These are phyloP conservation scores for Cardamine chenopodiifolia DNA, from an alignment of 345 rosid species.

Conservation along the genomic window DNA sequence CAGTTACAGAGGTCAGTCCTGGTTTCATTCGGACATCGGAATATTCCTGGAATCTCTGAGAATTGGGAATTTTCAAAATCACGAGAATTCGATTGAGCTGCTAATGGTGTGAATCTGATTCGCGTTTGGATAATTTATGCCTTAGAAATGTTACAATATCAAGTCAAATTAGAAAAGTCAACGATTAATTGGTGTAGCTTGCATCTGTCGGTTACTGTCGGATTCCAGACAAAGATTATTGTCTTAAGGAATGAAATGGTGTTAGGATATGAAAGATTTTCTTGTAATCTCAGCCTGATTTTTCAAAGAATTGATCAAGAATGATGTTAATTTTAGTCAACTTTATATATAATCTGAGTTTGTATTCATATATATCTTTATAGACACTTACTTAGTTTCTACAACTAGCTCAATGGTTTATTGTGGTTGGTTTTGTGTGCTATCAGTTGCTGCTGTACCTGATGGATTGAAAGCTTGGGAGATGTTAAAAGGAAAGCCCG, in stretches of 20 bases:
- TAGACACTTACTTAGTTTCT: not conserved
- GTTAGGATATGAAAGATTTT: not conserved
- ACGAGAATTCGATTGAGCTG: conserved; percentile 17
- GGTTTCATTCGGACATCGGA: conserved; percentile 1
- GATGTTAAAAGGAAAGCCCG: conserved; percentile 66
- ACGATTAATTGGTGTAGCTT: not conserved
- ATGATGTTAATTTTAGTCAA: not conserved
- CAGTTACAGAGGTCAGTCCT: conserved; percentile 70
- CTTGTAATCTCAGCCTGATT: not conserved
- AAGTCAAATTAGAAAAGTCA: conserved; percentile 23
- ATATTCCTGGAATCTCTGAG: conserved; percentile 14
- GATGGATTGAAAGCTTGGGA: conserved; percentile 99
- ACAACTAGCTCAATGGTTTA: conserved; percentile 16
- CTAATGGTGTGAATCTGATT: conserved; percentile 18
- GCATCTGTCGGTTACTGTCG: not conserved
- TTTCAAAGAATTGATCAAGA: not conserved
- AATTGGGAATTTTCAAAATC: not conserved
- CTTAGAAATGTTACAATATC: not conserved
- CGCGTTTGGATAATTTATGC: not conserved
- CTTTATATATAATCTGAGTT: not conserved
- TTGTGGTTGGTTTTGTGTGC: not conserved
- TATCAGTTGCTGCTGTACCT: conserved; percentile 71
- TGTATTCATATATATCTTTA: not conserved
- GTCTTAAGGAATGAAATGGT: not conserved
- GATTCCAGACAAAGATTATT: not conserved